phyloP scores from a whole-genome alignment of 805 yeast species.

The Candida boidinii region DNA sequence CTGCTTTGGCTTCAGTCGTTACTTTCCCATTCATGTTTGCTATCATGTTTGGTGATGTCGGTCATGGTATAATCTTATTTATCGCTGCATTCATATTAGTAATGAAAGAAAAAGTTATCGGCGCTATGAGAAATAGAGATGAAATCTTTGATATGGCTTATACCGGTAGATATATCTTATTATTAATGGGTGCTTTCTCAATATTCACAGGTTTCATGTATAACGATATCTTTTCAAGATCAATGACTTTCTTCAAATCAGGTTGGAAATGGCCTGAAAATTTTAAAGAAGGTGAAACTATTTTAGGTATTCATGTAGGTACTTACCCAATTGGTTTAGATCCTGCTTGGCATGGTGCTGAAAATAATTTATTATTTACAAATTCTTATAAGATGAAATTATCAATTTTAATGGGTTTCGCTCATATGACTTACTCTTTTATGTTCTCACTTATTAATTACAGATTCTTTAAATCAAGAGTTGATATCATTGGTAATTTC shows the following conservation, averaged over 20 bases:
- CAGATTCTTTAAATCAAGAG: conserved; percentile 43
- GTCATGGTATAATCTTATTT: conserved; percentile 61
- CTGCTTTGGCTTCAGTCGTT: conserved; percentile 65
- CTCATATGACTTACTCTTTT: conserved; percentile 67
- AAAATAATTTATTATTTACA: conserved; percentile 57
- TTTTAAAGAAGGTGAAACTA: conserved; percentile 39
- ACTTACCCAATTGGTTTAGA: conserved; percentile 60
- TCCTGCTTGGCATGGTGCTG: conserved; percentile 76
- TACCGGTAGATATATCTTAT: conserved; percentile 58
- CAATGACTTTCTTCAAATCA: conserved; percentile 56
- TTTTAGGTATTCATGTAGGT: conserved; percentile 40
- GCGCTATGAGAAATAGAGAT: conserved; percentile 47
- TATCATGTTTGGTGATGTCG: conserved; percentile 77
- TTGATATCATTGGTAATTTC: conserved; percentile 66
- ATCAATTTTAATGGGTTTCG: conserved; percentile 66
- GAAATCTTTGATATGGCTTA: conserved; percentile 76
- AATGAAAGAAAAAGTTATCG: conserved; percentile 42
- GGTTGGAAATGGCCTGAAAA: conserved; percentile 63
- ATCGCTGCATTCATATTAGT: conserved; percentile 49
- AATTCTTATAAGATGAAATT: conserved; percentile 74
- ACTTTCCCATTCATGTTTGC: conserved; percentile 82
- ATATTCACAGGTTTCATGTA: conserved; percentile 69
- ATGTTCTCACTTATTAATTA: conserved; percentile 61
- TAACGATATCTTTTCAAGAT: conserved; percentile 64
- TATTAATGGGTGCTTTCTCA: conserved; percentile 65